These are phyloP conservation scores for Nematocida sp. DNA, from an alignment of 371 early-diverging fungal genomes.

Conservation along the genomic window DNA sequence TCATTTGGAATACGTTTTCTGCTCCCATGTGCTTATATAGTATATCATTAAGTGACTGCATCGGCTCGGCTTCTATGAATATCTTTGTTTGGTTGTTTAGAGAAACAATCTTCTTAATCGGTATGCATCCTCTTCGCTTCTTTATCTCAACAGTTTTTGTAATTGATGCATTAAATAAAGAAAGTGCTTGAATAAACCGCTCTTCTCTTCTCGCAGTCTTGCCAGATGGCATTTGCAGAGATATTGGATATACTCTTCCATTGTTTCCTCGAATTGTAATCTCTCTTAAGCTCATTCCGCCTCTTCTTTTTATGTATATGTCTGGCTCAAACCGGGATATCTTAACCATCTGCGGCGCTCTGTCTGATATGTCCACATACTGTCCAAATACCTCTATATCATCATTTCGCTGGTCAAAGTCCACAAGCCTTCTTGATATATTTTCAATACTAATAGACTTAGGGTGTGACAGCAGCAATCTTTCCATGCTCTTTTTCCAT, in stretches of 20 bases:
- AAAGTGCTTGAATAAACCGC: conserved; percentile 51
- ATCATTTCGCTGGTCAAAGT: conserved; percentile 51
- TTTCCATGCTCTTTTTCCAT: conserved; percentile 46
- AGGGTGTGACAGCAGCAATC: conserved; percentile 29
- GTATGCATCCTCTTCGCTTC: conserved; percentile 29
- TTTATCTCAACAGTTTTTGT: conserved; percentile 28
- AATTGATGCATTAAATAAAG: conserved; percentile 41
- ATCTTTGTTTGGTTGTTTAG: conserved; percentile 53
- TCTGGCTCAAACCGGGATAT: conserved; percentile 58
- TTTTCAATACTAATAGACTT: conserved; percentile 41
- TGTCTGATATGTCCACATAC: conserved; percentile 62
- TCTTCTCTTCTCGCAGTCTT: conserved; percentile 44
- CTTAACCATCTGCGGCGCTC: conserved; percentile 55
- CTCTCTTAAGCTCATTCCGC: conserved; percentile 46
- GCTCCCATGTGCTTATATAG: conserved; percentile 25
- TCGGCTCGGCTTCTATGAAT: conserved; percentile 42
- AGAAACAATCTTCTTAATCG: conserved; percentile 40
- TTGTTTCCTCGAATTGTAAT: conserved; percentile 57
- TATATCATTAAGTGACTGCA: conserved; percentile 16
- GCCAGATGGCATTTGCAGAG: conserved; percentile 43
- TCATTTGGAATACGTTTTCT: conserved; percentile 19
- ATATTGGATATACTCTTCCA: conserved; percentile 58
- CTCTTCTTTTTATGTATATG: conserved; percentile 44
- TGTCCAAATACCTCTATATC: conserved; percentile 60
- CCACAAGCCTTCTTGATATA: conserved; percentile 38